phyloP scores from a whole-genome alignment of 2,329 filamentous ascomycete genomes.

The Diaporthe longicolla region DNA sequence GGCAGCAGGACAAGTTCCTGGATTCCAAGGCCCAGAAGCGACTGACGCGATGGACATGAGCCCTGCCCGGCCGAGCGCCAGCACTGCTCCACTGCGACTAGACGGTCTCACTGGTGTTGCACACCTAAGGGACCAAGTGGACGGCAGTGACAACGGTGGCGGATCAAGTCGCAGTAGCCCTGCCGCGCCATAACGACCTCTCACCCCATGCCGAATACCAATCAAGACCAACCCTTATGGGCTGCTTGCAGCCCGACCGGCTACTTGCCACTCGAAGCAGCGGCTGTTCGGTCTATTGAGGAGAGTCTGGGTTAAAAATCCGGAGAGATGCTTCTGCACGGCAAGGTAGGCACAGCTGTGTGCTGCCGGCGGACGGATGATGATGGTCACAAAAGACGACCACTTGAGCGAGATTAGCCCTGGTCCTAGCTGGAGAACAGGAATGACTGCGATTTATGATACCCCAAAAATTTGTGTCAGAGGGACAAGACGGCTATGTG shows the following conservation, averaged over 20 bases:
- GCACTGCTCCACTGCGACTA: conserved; percentile 37
- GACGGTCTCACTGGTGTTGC: conserved; percentile 24
- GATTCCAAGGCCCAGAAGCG: conserved; percentile 25
- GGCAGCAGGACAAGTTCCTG: background rate
- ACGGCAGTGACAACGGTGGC: conserved; percentile 28
- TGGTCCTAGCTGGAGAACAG: background rate
- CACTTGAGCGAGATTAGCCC: background rate
- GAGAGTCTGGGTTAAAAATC: background rate
- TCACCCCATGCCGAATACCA: background rate
- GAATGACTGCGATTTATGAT: conserved; percentile 31
- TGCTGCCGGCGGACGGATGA: conserved; percentile 5
- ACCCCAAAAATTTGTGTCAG: conserved; percentile 19
- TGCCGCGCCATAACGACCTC: conserved; percentile 8
- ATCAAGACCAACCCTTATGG: background rate
- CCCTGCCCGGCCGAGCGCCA: conserved; percentile 33
- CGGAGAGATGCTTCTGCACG: background rate
- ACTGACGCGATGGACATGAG: conserved; percentile 40
- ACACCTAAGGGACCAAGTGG: conserved; percentile 13
- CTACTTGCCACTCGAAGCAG: background rate
- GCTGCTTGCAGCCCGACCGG: background rate
- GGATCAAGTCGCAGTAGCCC: conserved; percentile 41
- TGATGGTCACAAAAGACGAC: conserved; percentile 11
- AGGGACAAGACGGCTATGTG: background rate
- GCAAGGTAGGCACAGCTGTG: background rate
- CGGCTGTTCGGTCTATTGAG: background rate